phyloP scores from a whole-genome alignment of 495 filamentous ascomycete genomes.

The Lophium mytilinum region DNA sequence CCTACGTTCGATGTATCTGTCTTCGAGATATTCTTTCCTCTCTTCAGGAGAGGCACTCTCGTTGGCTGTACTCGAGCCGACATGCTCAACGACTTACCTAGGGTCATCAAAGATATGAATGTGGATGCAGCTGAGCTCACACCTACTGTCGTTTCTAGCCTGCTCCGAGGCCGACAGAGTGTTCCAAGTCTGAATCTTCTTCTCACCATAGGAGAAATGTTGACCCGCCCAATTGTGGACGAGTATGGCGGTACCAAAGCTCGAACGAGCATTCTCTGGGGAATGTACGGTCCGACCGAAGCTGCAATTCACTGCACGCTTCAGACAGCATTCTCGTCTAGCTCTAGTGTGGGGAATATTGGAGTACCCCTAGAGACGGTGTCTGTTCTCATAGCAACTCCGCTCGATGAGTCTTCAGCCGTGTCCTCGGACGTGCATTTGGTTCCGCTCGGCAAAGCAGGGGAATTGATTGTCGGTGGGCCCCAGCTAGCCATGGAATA shows the following conservation, averaged over 20 bases:
- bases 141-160: conserved; percentile 65
- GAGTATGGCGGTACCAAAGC: conserved; percentile 53
- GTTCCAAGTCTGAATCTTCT: conserved; percentile 56
- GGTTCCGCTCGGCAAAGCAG: conserved; percentile 57
- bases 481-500: conserved; percentile 72
- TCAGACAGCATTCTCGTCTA: conserved; percentile 38
- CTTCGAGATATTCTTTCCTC: conserved; percentile 81
- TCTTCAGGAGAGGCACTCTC: conserved; percentile 61
- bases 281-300: conserved; percentile 85
- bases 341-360: conserved; percentile 55
- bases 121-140: conserved; percentile 77
- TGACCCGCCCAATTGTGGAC: conserved; percentile 59
- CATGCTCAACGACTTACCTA: conserved; percentile 63
- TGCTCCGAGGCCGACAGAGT: conserved; percentile 51
- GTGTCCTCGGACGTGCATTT: conserved; percentile 28
- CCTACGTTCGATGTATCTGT: conserved; percentile 85
- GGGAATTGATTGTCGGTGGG: conserved; percentile 80
- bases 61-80: conserved; percentile 54
- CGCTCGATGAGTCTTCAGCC: conserved; percentile 11
- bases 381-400: conserved; percentile 57
- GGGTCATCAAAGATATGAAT: conserved; percentile 51
- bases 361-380: conserved; percentile 68
- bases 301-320: conserved; percentile 71
- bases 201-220: conserved; percentile 82
- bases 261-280: conserved; percentile 52